Evolutionary conservation across 2,329 filamentous ascomycete species (phyloP).

Genomic region (Ceratocystis albifundus): DNA sequence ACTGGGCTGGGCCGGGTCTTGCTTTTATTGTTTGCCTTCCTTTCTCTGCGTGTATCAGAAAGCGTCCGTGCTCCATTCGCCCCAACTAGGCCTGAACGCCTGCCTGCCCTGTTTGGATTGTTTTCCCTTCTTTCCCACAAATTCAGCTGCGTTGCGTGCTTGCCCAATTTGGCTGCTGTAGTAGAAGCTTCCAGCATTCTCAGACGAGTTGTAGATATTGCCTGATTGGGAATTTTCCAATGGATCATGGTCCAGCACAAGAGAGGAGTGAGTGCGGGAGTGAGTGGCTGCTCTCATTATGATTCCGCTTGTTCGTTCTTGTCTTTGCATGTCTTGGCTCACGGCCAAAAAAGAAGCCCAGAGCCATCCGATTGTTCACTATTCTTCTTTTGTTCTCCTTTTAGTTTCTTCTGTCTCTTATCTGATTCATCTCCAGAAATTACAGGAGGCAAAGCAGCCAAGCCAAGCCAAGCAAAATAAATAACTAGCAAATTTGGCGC

Average conservation of each 20-base stretch:
- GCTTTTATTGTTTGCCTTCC: background rate
- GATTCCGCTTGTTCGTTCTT: background rate
- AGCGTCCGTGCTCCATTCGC: constrained; percentile 4
- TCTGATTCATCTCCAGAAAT: background rate
- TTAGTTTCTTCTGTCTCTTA: background rate
- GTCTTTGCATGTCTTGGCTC: background rate
- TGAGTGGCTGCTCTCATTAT: background rate
- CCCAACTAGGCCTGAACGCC: background rate
- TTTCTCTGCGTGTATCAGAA: constrained; percentile 10
- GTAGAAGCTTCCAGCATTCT: background rate
- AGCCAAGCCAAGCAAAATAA: background rate
- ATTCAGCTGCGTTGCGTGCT: background rate
- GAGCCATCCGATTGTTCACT: background rate
- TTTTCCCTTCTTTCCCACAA: background rate
- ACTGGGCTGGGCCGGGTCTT: too few relatives aligned
- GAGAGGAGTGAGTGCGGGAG: too few relatives aligned
- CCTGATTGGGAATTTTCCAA: background rate
- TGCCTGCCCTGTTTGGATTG: background rate
- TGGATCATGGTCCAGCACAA: background rate
- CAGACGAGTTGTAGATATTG: constrained; percentile 2
- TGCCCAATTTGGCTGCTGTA: background rate
- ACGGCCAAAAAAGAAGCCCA: too few relatives aligned
- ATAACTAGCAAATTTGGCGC: background rate
- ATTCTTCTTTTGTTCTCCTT: background rate
- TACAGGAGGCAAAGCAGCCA: background rate